Evolutionary conservation across 202 grass and related monocot species (phyloP).

Genomic region (Carex sylvatica): DNA sequence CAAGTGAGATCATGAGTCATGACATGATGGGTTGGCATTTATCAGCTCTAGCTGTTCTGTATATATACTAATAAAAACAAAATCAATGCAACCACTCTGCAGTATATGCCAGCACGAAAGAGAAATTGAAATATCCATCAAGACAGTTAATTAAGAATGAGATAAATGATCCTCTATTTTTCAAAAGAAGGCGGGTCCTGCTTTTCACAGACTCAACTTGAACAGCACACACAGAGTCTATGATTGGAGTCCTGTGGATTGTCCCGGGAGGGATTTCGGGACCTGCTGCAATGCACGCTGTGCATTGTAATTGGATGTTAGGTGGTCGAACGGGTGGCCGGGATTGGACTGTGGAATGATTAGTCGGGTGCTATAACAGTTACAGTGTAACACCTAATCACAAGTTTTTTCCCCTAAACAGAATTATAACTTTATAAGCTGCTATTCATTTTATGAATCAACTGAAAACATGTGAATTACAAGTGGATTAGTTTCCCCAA

Average conservation of each 20-base stretch:
- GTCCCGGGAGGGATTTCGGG: background rate
- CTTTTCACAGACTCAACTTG: background rate
- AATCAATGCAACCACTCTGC: background rate
- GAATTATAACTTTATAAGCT: background rate
- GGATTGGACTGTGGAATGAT: background rate
- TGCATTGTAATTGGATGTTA: background rate
- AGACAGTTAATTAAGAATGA: too few species aligned
- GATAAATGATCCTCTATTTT: background rate
- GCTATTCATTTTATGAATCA: background rate
- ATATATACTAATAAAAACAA: slow-evolving; percentile 6
- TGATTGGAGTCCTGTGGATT: background rate
- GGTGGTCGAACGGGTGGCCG: background rate
- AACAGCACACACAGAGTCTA: background rate
- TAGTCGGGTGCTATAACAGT: background rate
- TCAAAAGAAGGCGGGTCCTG: background rate
- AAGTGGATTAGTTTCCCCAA: background rate
- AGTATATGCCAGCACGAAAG: background rate
- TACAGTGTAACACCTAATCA: slow-evolving; percentile 1
- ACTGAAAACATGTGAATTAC: background rate
- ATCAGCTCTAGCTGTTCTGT: background rate
- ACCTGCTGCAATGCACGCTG: background rate
- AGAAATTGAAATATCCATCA: background rate
- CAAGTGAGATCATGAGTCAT: background rate
- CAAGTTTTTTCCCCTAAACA: background rate
- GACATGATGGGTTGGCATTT: background rate